Base-by-base conservation (phyloP, 1,284 basidiomycete genomes). In the Xerocomus nothofagi region DNA sequence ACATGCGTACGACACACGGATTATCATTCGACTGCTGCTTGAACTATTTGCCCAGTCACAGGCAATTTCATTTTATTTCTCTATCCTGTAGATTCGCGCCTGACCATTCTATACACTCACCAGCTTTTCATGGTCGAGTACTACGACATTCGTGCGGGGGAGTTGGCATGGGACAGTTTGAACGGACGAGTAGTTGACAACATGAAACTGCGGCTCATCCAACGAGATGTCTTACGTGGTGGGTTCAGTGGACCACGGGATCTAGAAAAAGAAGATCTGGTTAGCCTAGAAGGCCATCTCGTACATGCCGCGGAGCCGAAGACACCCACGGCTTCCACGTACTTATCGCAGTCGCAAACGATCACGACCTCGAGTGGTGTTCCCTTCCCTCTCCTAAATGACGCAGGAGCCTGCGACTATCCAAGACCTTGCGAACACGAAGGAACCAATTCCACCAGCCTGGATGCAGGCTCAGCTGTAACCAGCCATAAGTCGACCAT, bases 71-170 rank as follows among this genome's bases (percentile, higher is more conserved):
- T 49, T 37, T 44, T 32, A 20, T 51, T 40, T 44, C n/a, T 36
- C 31, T 33, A 17, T 43, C 27, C 17, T 21, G 21, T 49, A 47
- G 27, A 30, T 50, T 43, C 30, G 7, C 5, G 20, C 55, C 65
- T 69, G 27, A 65, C 59, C n/a, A 27, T 23, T 38, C 55, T 49
- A 26, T 49, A 32, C 49, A 21, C 44, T 40, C 51, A 44, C 12
- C 63, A 78, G 67, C 65, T 73, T 23, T 86, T 80, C 65, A 68
- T 69, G 39, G 77, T 81, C 39, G 84, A 88, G 55, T 89, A 80
- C 59, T 82, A 74, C 60, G 84, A 89, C 59, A 70, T 77, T 18
- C 74, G 81, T 27, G 75, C 78, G 38, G 80, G 80, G 6, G 68
- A 70, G 30, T 69, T 71, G 7, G 77, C 78, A 36, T 77, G 73